A percentile compares a stretch with the other conserved stretches of the same genome.
Conservation (phyloP, 805 yeast genomes). For the Pichia nanzhaoensis region DNA sequence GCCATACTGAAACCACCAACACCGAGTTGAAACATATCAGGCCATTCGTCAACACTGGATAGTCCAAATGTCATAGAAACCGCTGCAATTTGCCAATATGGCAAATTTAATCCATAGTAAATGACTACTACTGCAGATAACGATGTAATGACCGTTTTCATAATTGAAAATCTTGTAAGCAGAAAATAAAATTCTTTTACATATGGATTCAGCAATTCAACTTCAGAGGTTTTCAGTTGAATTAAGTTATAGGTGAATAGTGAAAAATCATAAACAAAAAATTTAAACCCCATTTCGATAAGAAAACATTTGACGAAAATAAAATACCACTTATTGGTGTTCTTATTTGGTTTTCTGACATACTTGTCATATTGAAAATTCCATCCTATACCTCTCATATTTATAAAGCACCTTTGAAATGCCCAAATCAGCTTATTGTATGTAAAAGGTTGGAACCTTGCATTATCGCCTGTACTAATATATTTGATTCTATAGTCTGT, state of each 20-base stretch:
- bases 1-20: slow-evolving; percentile 3
- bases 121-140: background rate
- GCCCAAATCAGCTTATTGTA: slow-evolving; percentile 9
- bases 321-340: slow-evolving; percentile 7
- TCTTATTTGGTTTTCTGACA: background rate
- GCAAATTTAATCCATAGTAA: slow-evolving; percentile 9
- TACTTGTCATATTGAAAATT: slow-evolving; percentile 9
- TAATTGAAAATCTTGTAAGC: background rate
- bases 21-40: slow-evolving; percentile 10
- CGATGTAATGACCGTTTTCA: background rate
- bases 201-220: background rate
- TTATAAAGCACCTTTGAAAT: slow-evolving; percentile 7
- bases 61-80: slow-evolving; percentile 5
- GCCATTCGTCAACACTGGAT: slow-evolving; percentile 11
- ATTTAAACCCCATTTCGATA: slow-evolving; percentile 8
- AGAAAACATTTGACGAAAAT: slow-evolving; percentile 8
- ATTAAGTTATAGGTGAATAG: background rate
- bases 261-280: slow-evolving; percentile 9
- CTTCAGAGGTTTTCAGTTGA: background rate
- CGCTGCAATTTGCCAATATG: slow-evolving; percentile 8
- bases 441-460: slow-evolving; percentile 2
- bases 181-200: background rate
- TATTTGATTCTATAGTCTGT: slow-evolving; percentile 8
- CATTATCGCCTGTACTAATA: background rate
- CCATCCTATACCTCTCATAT: slow-evolving; percentile 15